Evolutionary conservation across 2,329 filamentous ascomycete genomes (phyloP), one percentile per base, ranked within the genome.

Genomic region (Cladophialophora exuberans): DNA sequence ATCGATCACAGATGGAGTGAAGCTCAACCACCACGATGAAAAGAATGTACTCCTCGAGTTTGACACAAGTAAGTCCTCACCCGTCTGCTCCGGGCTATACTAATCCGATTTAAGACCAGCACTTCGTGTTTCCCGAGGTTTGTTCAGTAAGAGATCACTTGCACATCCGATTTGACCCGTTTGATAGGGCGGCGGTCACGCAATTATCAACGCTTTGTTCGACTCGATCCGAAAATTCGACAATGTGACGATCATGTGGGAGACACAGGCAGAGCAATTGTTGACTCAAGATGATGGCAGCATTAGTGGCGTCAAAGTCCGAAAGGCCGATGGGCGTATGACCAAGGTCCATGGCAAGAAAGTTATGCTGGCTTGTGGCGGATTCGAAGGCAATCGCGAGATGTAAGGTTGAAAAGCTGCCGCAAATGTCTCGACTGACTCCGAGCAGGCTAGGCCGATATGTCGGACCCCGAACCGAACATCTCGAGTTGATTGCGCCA

Each of bases 321-420:
- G 73, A n/a, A 73, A 71, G 60, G 68, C 63, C 35, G 67, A 73
- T 62, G 71, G 72, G 11, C 54, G 65, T 65, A 26, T 70, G 45
- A 44, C 46, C 5, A 58, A 54, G 13, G 49, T 60, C 22, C 47
- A 42, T 9, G 57, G 57, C 13, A 58, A 56, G 51, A 62, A 72
- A 49, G 70, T 74, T 5, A 70, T 74, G 33, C 64, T 73, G 30
- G 69, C 72, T 5, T 74, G 72, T 53, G 72, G 72, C 25, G 72
- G 72, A 1, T 76, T 74, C 45, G 71, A 73, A 62, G 69, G 72
- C 13, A 75, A 74, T 47, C 67, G 68, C 44, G 72, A 75, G 57
- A 75, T 74, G 72, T 64, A 73, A 33, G 68, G 70, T 4, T 6
- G 13, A 17, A 25, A 17, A 17, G 23, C 9, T 20, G 15, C 39